These are phyloP conservation scores for Dalbergia oliveri DNA, from an alignment of 306 rosid species.

Conservation along the genomic window DNA sequence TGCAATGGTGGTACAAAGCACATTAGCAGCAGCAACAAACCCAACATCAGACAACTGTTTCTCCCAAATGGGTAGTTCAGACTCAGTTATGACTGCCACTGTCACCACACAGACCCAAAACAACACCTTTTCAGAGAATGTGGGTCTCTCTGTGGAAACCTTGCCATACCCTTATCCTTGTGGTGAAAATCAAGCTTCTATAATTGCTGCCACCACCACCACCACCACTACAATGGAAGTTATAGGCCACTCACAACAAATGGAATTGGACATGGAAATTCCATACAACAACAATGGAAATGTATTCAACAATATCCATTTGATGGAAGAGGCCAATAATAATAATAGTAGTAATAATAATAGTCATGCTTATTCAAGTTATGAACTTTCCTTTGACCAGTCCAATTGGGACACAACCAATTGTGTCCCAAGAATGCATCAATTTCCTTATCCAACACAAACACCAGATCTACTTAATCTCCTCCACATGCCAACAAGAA, in stretches of 20 bases:
- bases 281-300: conserved; percentile 17
- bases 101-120: background rate
- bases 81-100: conserved; percentile 32
- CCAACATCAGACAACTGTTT: conserved; percentile 45
- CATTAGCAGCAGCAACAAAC: background rate
- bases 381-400: conserved; percentile 24
- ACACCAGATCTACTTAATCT: conserved; percentile 73
- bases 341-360: background rate
- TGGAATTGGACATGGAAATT: conserved; percentile 48
- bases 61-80: conserved; percentile 33
- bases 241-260: conserved; percentile 46
- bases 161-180: conserved; percentile 35
- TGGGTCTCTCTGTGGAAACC: conserved; percentile 34
- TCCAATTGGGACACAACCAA: conserved; percentile 15
- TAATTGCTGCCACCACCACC: background rate
- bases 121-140: conserved; percentile 34
- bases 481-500: conserved; percentile 61
- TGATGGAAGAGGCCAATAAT: conserved; percentile 43
- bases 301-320: conserved; percentile 8
- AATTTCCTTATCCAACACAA: conserved; percentile 50
- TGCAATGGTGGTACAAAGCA: conserved; percentile 27
- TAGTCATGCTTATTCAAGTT: background rate
- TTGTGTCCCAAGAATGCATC: background rate
- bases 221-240: conserved; percentile 42
- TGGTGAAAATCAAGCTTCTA: conserved; percentile 11